Conservation (phyloP, 2,329 filamentous ascomycete genomes). For the Dactylellina leptospora region DNA sequence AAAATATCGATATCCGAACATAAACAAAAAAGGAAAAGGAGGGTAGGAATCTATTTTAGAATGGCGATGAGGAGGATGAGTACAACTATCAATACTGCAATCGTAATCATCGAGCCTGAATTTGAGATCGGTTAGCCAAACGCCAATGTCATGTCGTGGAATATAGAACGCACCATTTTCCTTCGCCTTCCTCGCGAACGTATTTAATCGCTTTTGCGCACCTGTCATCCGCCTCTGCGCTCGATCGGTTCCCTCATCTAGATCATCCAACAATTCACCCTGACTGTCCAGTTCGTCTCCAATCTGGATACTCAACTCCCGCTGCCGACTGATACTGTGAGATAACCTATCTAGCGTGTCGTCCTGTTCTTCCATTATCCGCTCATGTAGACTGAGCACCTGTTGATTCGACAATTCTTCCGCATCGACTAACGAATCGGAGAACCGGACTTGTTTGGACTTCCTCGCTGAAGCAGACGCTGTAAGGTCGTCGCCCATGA, state of each 20-base stretch:
- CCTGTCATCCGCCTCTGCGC: slow-evolving; percentile 79
- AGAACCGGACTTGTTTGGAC: slow-evolving; percentile 66
- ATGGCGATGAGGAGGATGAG: slow-evolving; percentile 83
- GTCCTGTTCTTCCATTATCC: slow-evolving; percentile 87
- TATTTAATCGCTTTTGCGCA: slow-evolving; percentile 75
- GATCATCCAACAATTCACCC: slow-evolving; percentile 85
- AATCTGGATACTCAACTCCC: slow-evolving; percentile 93
- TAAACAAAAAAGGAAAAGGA: background rate
- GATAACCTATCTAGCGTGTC: slow-evolving; percentile 88
- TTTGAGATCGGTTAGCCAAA: slow-evolving; percentile 67
- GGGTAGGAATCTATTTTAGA: slow-evolving; percentile 68
- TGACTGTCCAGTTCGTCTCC: slow-evolving; percentile 94
- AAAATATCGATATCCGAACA: slow-evolving; percentile 54
- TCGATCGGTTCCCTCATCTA: slow-evolving; percentile 82
- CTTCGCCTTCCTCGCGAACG: slow-evolving; percentile 75
- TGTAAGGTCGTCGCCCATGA: slow-evolving; percentile 65
- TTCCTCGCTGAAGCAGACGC: slow-evolving; percentile 56
- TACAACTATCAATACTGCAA: slow-evolving; percentile 79
- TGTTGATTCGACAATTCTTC: slow-evolving; percentile 77
- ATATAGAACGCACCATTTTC: slow-evolving; percentile 63
- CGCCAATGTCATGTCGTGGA: background rate
- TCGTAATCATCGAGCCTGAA: slow-evolving; percentile 68
- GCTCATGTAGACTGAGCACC: slow-evolving; percentile 83
- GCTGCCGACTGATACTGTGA: slow-evolving; percentile 84
- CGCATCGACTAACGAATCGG: slow-evolving; percentile 66